These are phyloP conservation scores for Raddia guianensis DNA, from an alignment of 176 grass and related monocot species.

Conservation along the genomic window DNA sequence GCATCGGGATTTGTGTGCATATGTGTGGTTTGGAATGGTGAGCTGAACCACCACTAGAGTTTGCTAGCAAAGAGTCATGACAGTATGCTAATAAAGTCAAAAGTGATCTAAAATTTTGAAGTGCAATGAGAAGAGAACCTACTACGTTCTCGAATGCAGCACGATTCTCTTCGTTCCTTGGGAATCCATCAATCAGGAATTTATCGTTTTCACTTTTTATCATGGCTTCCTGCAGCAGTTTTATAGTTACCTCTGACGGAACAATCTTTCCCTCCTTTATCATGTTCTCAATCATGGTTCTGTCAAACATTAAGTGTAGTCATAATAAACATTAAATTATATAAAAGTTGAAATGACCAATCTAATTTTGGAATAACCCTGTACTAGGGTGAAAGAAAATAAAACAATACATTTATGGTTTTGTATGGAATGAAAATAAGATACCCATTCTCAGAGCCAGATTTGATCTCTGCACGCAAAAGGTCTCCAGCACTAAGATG, in stretches of 20 bases:
- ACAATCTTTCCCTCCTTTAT: conserved; percentile 92
- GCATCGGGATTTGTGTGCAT: neutral
- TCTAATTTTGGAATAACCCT: neutral
- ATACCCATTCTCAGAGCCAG: conserved; percentile 79
- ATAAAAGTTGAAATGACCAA: neutral
- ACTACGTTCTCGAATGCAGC: neutral
- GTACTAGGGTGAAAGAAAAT: neutral
- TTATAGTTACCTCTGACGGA: conserved; percentile 77
- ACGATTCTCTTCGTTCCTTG: conserved; percentile 58
- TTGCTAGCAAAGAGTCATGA: neutral
- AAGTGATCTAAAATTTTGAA: conserved; percentile 1
- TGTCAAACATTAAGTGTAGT: conserved; percentile 38
- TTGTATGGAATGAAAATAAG: conserved; percentile 9
- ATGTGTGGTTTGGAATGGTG: no score
- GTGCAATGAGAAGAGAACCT: conserved; percentile 25
- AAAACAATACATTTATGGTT: neutral
- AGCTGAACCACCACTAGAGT: neutral
- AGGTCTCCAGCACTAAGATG: conserved; percentile 86
- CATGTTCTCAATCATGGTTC: conserved; percentile 88
- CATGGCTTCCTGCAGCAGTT: conserved; percentile 72
- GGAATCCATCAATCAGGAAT: conserved; percentile 83
- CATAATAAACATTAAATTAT: conserved; percentile 16
- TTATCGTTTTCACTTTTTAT: conserved; percentile 68
- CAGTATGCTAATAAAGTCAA: neutral
- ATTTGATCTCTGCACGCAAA: conserved; percentile 76